Evolutionary conservation across 73 alveolate species (phyloP).

Genomic region (Paramecium biaurelia): DNA sequence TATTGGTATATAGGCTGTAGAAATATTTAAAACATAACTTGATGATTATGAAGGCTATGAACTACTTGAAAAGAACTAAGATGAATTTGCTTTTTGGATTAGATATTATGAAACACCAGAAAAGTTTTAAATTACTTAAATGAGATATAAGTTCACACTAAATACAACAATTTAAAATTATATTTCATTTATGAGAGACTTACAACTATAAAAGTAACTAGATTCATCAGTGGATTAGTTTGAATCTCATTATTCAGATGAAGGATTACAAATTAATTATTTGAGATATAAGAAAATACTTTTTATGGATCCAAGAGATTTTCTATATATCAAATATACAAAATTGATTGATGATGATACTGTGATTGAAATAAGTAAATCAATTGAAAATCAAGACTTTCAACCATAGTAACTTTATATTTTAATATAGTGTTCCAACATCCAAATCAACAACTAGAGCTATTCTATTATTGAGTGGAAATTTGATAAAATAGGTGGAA

Average conservation of each 20-base stretch:
- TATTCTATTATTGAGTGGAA: neutral
- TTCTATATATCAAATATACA: neutral
- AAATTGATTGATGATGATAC: neutral
- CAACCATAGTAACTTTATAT: neutral
- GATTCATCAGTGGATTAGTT: neutral
- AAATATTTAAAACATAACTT: neutral
- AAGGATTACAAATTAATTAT: neutral
- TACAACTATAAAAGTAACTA: neutral
- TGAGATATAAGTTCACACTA: constrained; percentile 32
- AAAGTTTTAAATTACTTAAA: neutral
- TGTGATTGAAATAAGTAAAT: neutral
- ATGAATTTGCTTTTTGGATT: constrained; percentile 11
- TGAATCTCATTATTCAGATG: neutral
- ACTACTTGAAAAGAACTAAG: neutral
- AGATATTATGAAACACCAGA: constrained; percentile 19
- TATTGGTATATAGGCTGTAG: neutral
- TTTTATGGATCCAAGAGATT: constrained; percentile 55
- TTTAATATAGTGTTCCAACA: neutral
- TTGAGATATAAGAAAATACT: constrained; percentile 41
- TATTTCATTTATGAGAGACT: constrained; percentile 7
- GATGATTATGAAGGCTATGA: neutral
- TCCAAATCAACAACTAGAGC: neutral
- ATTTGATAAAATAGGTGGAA: neutral
- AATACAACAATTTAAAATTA: constrained; percentile 19
- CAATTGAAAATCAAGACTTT: neutral